A percentile compares a stretch with the other conserved stretches of the same genome.
These are phyloP conservation scores for Sphenostylis stenocarpa DNA, from an alignment of 306 rosid species.

Conservation along the genomic window DNA sequence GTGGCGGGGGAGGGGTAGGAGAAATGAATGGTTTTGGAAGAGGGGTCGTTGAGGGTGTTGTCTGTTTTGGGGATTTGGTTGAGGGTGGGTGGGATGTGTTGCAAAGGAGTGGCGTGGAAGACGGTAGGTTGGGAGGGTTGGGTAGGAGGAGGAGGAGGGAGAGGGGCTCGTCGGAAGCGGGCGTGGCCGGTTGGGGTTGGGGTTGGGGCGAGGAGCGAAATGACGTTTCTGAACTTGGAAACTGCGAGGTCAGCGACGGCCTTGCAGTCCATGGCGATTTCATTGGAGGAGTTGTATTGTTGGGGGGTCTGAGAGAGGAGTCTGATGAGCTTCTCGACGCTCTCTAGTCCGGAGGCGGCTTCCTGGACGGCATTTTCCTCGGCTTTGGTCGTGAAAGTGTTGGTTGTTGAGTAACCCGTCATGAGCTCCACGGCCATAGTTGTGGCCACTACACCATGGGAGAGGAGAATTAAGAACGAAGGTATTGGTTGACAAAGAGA, in stretches of 20 bases:
- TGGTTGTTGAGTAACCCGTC: slow-evolving; percentile 33
- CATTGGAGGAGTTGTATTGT: too few species aligned
- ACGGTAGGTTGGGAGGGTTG: background rate
- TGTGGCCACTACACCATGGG: too few species aligned
- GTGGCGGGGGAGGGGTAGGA: slow-evolving; percentile 38
- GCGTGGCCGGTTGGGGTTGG: slow-evolving; percentile 74
- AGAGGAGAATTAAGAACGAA: too few species aligned
- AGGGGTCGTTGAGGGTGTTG: slow-evolving; percentile 35
- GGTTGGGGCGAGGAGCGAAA: slow-evolving; percentile 78
- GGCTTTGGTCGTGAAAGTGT: slow-evolving; percentile 15
- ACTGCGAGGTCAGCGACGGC: slow-evolving; percentile 79
- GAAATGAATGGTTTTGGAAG: slow-evolving; percentile 64
- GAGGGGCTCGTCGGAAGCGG: slow-evolving; percentile 80
- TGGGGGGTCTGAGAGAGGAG: slow-evolving; percentile 24
- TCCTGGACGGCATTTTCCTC: slow-evolving; percentile 70
- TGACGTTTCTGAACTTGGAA: slow-evolving; percentile 75
- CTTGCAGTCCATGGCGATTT: background rate
- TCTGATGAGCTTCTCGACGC: slow-evolving; percentile 61
- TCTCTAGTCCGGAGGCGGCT: slow-evolving; percentile 80
- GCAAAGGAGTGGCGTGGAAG: slow-evolving; percentile 65
- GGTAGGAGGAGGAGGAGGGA: background rate
- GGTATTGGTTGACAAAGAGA: background rate
- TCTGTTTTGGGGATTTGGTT: background rate
- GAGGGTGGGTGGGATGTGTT: slow-evolving; percentile 67
- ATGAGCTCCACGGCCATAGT: slow-evolving; percentile 42